These are phyloP conservation scores for Pseudonitzschia multistriata DNA, from an alignment of 108 stramenopile species.

Conservation along the genomic window DNA sequence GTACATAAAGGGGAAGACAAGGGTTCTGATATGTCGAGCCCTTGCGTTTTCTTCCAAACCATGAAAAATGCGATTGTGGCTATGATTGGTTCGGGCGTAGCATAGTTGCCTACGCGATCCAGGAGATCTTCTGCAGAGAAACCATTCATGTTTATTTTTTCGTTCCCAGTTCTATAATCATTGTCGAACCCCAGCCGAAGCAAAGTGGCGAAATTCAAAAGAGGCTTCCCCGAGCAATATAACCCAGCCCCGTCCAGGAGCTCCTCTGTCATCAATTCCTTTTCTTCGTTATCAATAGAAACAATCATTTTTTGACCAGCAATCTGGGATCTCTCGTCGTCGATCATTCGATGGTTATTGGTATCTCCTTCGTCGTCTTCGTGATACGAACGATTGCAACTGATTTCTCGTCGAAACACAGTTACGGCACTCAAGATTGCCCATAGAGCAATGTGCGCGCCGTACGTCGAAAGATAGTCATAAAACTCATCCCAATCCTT, in stretches of 20 bases:
- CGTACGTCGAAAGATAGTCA: constrained; percentile 25
- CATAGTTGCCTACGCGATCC: constrained; percentile 33
- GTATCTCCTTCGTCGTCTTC: constrained; percentile 42
- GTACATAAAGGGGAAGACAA: background rate
- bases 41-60: background rate
- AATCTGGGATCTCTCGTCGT: constrained; percentile 1
- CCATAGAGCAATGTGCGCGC: constrained; percentile 22
- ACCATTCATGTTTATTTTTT: constrained; percentile 5
- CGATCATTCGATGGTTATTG: constrained; percentile 1
- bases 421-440: constrained; percentile 56
- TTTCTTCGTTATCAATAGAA: constrained; percentile 7
- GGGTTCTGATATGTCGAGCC: background rate
- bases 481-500: constrained; percentile 27
- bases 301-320: background rate
- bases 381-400: constrained; percentile 79
- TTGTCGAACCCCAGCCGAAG: constrained; percentile 20
- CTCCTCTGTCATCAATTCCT: constrained; percentile 54
- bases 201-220: constrained; percentile 18
- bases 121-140: constrained; percentile 28
- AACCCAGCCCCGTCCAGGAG: constrained; percentile 64
- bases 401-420: constrained; percentile 75
- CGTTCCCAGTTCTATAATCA: background rate
- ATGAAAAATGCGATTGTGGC: constrained; percentile 18
- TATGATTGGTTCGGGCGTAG: constrained; percentile 24
- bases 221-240: constrained; percentile 31